A percentile compares a stretch with the other conserved stretches of the same genome.
Conservation (phyloP, 192 early-diverging fungal genomes). For the Phycomyces nitens region DNA sequence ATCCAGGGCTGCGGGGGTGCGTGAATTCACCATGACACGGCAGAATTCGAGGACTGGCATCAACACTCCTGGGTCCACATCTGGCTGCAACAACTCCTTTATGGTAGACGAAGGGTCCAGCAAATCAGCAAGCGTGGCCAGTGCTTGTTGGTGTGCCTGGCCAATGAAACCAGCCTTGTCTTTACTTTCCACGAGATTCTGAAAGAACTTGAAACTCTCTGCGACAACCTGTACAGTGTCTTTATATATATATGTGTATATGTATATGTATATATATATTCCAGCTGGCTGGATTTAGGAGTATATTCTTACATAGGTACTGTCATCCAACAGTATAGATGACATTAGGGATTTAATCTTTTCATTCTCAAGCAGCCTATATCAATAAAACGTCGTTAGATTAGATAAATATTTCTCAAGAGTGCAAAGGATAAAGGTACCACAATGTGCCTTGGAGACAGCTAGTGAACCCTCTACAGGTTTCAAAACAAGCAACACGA, state of each 20-base stretch:
- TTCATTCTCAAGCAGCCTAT: conserved; percentile 38
- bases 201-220: conserved; percentile 41
- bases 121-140: conserved; percentile 32
- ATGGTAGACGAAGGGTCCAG: conserved; percentile 39
- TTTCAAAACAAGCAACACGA: conserved; percentile 24
- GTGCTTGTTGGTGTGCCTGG: conserved; percentile 23
- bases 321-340: conserved; percentile 39
- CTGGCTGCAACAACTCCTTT: conserved; percentile 29
- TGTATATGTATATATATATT: neutral
- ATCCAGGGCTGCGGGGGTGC: conserved; percentile 23
- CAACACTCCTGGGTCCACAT: conserved; percentile 25
- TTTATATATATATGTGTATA: neutral
- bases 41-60: conserved; percentile 45
- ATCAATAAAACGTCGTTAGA: neutral
- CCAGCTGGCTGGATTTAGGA: neutral
- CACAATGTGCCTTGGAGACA: conserved; percentile 5
- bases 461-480: conserved; percentile 15
- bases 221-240: conserved; percentile 14
- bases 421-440: conserved; percentile 1
- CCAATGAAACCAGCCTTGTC: conserved; percentile 4
- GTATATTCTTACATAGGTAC: conserved; percentile 38
- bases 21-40: conserved; percentile 39
- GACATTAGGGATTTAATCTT: conserved; percentile 29
- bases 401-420: neutral
- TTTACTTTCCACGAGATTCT: conserved; percentile 39